These are phyloP conservation scores for Candida dajiaensis DNA, from an alignment of 805 yeast genomes.

Conservation along the genomic window DNA sequence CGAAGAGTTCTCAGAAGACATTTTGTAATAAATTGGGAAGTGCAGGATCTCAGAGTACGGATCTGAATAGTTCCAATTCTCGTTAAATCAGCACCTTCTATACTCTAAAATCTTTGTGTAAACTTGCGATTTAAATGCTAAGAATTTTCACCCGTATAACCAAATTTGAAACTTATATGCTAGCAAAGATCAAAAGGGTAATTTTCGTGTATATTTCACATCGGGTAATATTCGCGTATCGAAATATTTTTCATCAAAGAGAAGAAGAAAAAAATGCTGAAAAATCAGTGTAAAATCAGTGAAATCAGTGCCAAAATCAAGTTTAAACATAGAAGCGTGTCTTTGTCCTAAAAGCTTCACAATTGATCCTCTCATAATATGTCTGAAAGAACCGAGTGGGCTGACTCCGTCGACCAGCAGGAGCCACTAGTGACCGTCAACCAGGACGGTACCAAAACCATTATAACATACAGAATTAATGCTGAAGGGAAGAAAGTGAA, in stretches of 20 bases:
- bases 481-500: conserved; percentile 80
- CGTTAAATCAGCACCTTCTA: no score
- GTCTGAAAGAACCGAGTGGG: conserved; percentile 18
- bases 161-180: background rate
- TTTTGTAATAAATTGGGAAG: background rate
- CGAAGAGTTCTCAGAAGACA: background rate
- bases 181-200: background rate
- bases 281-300: background rate
- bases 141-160: background rate
- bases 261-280: background rate
- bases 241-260: background rate
- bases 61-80: no score
- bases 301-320: no score
- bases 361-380: background rate
- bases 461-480: conserved; percentile 68
- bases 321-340: no score
- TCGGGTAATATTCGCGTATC: background rate
- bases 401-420: conserved; percentile 59
- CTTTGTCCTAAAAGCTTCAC: background rate
- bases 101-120: background rate
- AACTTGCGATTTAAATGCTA: background rate
- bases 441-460: conserved; percentile 85
- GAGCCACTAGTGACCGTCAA: conserved; percentile 71
- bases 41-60: no score
- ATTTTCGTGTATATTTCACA: background rate